Evolutionary conservation across 371 early-diverging fungal genomes (phyloP).

Genomic region (Blakeslea trispora): DNA sequence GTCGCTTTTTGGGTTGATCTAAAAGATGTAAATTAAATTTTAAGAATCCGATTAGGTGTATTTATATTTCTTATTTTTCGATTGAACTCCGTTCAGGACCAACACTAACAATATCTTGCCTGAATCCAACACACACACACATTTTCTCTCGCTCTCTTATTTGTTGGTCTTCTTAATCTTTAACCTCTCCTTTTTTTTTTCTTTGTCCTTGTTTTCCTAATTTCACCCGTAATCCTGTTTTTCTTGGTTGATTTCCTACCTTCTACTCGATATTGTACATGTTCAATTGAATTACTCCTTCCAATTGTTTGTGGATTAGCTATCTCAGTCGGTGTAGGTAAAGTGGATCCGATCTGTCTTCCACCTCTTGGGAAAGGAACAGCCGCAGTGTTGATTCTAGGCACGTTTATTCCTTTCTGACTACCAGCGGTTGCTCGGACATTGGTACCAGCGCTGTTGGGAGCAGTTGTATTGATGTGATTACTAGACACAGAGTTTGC

Average conservation of each 20-base stretch:
- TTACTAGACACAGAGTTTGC: too few species aligned
- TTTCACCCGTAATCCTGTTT: too few species aligned
- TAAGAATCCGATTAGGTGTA: neutral
- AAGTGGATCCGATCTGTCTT: conserved; percentile 29
- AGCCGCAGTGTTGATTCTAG: conserved; percentile 13
- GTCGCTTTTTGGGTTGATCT: conserved; percentile 22
- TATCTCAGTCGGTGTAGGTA: conserved; percentile 1
- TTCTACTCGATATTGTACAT: conserved; percentile 7
- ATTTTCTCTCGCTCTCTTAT: too few species aligned
- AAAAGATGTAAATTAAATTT: conserved; percentile 16
- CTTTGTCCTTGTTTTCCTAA: neutral
- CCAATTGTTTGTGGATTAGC: conserved; percentile 5
- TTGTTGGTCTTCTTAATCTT: too few species aligned
- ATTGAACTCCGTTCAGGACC: conserved; percentile 20
- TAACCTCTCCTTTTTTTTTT: too few species aligned
- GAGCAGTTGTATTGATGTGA: too few species aligned
- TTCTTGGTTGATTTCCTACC: conserved; percentile 4
- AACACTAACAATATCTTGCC: neutral
- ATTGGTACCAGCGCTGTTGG: too few species aligned
- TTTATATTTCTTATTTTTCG: too few species aligned
- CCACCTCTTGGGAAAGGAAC: conserved; percentile 50
- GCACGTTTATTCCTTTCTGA: conserved; percentile 1
- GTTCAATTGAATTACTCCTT: conserved; percentile 32
- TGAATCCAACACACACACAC: too few species aligned
- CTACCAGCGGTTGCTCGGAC: neutral